phyloP scores from a whole-genome alignment of 257 asterid species.

The Solanum ossicruentum region DNA sequence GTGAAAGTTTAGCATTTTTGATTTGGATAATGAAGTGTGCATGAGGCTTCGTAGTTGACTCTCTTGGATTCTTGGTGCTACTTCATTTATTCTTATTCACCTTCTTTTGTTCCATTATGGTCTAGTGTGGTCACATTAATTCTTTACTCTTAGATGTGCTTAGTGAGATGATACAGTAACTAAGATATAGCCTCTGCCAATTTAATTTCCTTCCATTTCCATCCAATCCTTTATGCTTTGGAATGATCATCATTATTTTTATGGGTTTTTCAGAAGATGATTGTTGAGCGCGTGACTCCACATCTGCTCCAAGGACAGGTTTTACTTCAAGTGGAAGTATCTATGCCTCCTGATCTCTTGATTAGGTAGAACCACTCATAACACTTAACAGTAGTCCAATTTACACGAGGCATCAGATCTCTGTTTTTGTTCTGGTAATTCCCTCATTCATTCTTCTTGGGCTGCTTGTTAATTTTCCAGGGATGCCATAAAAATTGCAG shows the following conservation, averaged over 20 bases:
- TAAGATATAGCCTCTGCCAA: neutral
- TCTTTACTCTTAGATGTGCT: neutral
- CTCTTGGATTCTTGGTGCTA: neutral
- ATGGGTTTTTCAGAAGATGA: constrained; percentile 51
- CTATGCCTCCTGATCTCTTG: constrained; percentile 58
- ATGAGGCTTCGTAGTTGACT: neutral
- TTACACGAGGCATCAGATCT: neutral
- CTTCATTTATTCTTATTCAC: neutral
- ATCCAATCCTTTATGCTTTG: neutral
- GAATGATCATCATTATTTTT: neutral
- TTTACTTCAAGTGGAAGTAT: constrained; percentile 72
- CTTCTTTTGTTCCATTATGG: neutral
- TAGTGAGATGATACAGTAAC: neutral
- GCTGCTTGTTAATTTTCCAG: constrained; percentile 14
- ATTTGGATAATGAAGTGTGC: neutral
- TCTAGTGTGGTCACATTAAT: neutral
- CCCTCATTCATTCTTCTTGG: neutral
- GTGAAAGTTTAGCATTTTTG: neutral
- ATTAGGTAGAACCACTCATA: constrained; percentile 33
- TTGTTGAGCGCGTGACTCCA: constrained; percentile 55
- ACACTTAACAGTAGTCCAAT: neutral
- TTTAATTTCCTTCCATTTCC: neutral
- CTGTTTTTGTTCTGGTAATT: neutral
- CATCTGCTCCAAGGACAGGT: constrained; percentile 76
- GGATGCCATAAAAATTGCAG: constrained; percentile 56